A percentile compares a stretch with the other conserved stretches of the same genome.
These are phyloP conservation scores for Paramecium sonneborni DNA, from an alignment of 73 alveolate genomes.

Conservation along the genomic window DNA sequence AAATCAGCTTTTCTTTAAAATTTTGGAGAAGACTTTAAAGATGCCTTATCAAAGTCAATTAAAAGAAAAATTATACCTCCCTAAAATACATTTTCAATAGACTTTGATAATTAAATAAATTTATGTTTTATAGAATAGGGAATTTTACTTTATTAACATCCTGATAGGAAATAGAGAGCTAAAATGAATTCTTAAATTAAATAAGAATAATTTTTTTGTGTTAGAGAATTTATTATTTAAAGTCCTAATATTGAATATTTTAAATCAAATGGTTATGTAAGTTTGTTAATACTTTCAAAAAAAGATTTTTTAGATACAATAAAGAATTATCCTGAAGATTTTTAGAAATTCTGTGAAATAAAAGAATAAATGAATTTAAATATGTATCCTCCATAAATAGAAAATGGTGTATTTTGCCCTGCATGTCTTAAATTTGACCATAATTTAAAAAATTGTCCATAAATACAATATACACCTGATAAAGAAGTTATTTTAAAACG, in stretches of 20 bases:
- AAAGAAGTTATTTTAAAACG: neutral
- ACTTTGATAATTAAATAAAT: neutral
- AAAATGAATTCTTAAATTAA: neutral
- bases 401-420: constrained; percentile 11
- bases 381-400: neutral
- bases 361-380: neutral
- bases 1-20: neutral
- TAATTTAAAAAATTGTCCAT: neutral
- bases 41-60: neutral
- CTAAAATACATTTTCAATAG: neutral
- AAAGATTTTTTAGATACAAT: neutral
- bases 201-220: neutral
- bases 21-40: neutral
- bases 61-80: constrained; percentile 33
- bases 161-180: neutral
- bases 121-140: constrained; percentile 20
- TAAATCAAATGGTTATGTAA: constrained; percentile 36
- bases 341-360: neutral
- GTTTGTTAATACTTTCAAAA: constrained; percentile 11
- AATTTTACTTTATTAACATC: neutral
- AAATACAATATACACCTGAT: neutral
- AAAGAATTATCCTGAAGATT: constrained; percentile 29
- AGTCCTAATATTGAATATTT: neutral
- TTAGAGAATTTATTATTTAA: neutral
- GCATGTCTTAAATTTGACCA: neutral